Base-by-base conservation (phyloP, 2,329 filamentous ascomycete species). In the Fusarium luffae region DNA sequence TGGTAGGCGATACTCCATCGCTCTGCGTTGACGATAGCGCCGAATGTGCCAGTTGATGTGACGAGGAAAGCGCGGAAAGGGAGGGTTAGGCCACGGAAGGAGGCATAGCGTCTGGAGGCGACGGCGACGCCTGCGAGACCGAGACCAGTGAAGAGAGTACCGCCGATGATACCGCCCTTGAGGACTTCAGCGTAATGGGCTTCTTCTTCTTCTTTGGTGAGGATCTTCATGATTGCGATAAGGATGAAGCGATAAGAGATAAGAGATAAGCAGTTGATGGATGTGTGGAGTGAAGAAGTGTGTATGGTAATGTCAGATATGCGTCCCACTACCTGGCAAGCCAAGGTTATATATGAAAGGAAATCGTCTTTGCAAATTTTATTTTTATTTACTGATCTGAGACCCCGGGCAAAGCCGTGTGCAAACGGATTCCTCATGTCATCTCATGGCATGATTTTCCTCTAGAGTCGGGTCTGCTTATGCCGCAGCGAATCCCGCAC, bases 11-110 rank as follows among this genome's bases (percentile, higher is more conserved):
- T 84, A 65, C 82, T 84, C 77, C 79, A 80, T 73, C 92, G 90
- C 74, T 99, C 96, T 68, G 96, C 96, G 61, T 90, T 86, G 78
- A 98, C 89, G 80, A 99, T 98, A 83, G 93, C 91, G 69, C 89
- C 86, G 77, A 97, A 97, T 9, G 96, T 98, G 43, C 89, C 90
- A 10, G 89, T 80, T 14, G 93, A 97, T 49, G 92, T 91, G 68
- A 96, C 88, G 66, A 98, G 88, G 88, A 98, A 99, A 54, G 93
- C 86, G 73, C 93, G 92, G 87, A 99, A 94, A 16, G 94, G 96
- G 0, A 98, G 78, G 0, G 95, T 97, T 62, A 99, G 89, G 70
- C 85, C 82, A 72, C 93, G 89, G 85, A 98, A 93, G 74, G 89
- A 89, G 42, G 89, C 85, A 80, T 92, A 98, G 75, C 94, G 91